Conservation (phyloP, 768 basidiomycete genomes). For the Cystoderma amianthinum region DNA sequence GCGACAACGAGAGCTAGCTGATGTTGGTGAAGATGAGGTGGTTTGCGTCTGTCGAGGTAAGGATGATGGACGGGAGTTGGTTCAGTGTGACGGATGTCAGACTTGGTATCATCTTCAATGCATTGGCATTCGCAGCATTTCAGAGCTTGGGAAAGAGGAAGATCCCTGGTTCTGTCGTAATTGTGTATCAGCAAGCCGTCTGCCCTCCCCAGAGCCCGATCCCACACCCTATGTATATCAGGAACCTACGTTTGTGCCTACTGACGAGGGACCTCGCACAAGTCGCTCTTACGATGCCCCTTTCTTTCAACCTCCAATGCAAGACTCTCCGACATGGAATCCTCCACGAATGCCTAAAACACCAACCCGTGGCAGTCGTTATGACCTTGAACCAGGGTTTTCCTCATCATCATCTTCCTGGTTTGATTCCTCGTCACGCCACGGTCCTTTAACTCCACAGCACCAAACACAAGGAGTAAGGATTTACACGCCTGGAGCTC, state of each 20-base stretch:
- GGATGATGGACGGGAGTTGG: conserved; percentile 69
- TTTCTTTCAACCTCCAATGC: conserved; percentile 49
- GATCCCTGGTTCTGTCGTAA: conserved; percentile 73
- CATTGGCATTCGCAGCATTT: conserved; percentile 59
- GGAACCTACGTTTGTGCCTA: conserved; percentile 68
- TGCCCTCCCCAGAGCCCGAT: conserved; percentile 30
- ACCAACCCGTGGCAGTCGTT: conserved; percentile 27
- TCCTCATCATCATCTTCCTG: conserved; percentile 33
- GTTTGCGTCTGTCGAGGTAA: conserved; percentile 61
- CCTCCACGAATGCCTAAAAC: conserved; percentile 38
- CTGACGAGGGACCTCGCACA: conserved; percentile 42
- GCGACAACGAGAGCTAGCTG: conserved; percentile 22
- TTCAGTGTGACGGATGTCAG: conserved; percentile 77
- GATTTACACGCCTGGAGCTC: conserved; percentile 22
- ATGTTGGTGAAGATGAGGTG: conserved; percentile 38
- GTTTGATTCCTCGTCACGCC: conserved; percentile 39
- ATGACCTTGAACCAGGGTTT: conserved; percentile 17
- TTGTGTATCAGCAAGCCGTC: conserved; percentile 39
- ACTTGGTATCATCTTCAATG: conserved; percentile 82
- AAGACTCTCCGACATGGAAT: conserved; percentile 57
- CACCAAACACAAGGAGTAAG: conserved; percentile 26
- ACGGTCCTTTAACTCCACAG: conserved; percentile 51
- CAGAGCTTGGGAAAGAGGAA: conserved; percentile 67
- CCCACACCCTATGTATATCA: conserved; percentile 17
- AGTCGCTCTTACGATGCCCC: conserved; percentile 43